Percentiles rank a stretch among this genome's conserved stretches.
These are phyloP conservation scores for Tulasnella sp. DNA, from an alignment of 768 basidiomycete species.

Conservation along the genomic window DNA sequence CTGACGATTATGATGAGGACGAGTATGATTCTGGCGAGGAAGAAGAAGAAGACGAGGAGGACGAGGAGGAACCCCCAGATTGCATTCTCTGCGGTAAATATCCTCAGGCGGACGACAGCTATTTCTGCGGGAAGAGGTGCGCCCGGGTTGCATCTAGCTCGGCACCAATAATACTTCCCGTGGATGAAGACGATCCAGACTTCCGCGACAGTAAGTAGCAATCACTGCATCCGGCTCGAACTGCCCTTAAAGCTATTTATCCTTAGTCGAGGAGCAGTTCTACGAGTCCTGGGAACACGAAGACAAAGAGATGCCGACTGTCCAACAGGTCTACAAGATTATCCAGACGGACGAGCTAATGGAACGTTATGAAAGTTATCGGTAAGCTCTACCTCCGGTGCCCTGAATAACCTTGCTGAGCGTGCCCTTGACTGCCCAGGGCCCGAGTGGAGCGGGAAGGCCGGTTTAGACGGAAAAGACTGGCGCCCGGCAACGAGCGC, in stretches of 20 bases:
- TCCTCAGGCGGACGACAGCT: background rate
- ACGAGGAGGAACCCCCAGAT: too few relatives aligned
- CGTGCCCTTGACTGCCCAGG: background rate
- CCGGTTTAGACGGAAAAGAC: background rate
- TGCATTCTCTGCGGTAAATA: constrained; percentile 8
- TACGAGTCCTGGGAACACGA: background rate
- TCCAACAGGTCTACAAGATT: constrained; percentile 3
- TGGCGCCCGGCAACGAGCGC: constrained; percentile 7
- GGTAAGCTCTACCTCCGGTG: background rate
- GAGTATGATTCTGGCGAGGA: too few relatives aligned
- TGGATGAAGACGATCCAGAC: constrained; percentile 2
- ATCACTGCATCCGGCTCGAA: background rate
- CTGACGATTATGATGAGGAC: too few relatives aligned
- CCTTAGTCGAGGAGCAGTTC: background rate
- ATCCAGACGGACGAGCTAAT: background rate
- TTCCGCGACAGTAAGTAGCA: background rate
- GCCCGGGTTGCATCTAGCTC: background rate
- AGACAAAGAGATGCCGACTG: background rate
- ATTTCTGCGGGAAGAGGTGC: constrained; percentile 6
- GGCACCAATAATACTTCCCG: background rate
- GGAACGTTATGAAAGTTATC: constrained; percentile 2
- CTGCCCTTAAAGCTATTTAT: too few relatives aligned
- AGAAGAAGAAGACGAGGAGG: too few relatives aligned
- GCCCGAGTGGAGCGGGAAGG: constrained; percentile 2
- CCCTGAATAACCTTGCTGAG: too few relatives aligned